A percentile compares a stretch with the other conserved stretches of the same genome.
Conservation (phyloP, 352 stramenopile genomes). For the Peronospora farinosa region DNA sequence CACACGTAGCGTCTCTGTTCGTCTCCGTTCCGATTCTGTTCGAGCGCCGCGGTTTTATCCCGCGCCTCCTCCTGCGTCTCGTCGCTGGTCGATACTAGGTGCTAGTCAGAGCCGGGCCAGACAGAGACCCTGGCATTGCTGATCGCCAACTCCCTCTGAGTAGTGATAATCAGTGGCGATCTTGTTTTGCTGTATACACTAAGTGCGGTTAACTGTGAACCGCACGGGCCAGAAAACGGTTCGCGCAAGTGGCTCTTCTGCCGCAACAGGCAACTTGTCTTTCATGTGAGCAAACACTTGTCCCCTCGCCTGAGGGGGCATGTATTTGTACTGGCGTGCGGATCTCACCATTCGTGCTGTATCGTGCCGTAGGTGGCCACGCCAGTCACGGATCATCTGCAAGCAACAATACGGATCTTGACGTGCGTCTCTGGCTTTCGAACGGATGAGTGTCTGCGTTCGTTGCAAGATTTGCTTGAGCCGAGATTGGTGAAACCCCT, state of each 20-base stretch:
- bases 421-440: conserved; percentile 28
- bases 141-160: conserved; percentile 3
- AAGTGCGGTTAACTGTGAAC: neutral
- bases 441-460: conserved; percentile 11
- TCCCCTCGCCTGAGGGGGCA: neutral
- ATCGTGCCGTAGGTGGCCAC: conserved; percentile 23
- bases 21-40: neutral
- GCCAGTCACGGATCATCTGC: conserved; percentile 33
- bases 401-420: conserved; percentile 16
- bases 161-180: neutral
- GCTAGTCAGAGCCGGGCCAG: conserved; percentile 8
- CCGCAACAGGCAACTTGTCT: conserved; percentile 7
- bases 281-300: neutral
- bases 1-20: neutral
- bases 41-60: conserved; percentile 7
- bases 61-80: conserved; percentile 10
- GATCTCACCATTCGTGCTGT: conserved; percentile 20
- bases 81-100: conserved; percentile 8
- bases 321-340: conserved; percentile 11
- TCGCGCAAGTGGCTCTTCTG: conserved; percentile 19
- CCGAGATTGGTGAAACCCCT: conserved; percentile 28
- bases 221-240: conserved; percentile 10
- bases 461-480: conserved; percentile 22
- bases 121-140: conserved; percentile 13
- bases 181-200: neutral